Evolutionary conservation across 75 land plant genomes (phyloP).

Genomic region (Chamaecyparis obtusa): DNA sequence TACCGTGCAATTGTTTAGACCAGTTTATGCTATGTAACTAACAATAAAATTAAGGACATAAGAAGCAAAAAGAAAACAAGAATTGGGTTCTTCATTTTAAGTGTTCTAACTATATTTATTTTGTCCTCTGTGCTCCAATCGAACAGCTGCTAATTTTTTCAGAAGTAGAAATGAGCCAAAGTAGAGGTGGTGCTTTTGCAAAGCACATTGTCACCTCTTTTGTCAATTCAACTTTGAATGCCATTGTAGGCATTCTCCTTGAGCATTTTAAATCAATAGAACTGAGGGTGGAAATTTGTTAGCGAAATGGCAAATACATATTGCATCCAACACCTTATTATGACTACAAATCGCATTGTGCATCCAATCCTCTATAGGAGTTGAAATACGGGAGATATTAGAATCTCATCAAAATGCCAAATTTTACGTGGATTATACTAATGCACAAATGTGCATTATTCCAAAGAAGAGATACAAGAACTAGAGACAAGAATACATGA

Average conservation of each 20-base stretch:
- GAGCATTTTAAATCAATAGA: not conserved
- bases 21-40: not conserved
- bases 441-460: constrained; percentile 4
- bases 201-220: constrained; percentile 7
- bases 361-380: not conserved
- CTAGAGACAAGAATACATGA: not conserved
- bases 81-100: not conserved
- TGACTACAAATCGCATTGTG: not conserved
- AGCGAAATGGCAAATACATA: not conserved
- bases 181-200: not conserved
- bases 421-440: not conserved
- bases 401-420: not conserved
- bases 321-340: not conserved
- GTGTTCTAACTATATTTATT: not conserved
- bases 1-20: not conserved
- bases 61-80: not conserved
- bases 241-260: not conserved
- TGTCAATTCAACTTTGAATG: not conserved
- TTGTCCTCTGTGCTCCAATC: not conserved
- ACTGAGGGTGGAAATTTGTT: not conserved
- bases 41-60: not conserved
- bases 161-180: not conserved
- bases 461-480: not conserved
- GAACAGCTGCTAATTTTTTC: not conserved
- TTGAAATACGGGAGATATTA: not conserved